Evolutionary conservation across 164 flowering plant species (phyloP), one percentile per base, ranked within the genome.

Genomic region (Magnolia officinalis): DNA sequence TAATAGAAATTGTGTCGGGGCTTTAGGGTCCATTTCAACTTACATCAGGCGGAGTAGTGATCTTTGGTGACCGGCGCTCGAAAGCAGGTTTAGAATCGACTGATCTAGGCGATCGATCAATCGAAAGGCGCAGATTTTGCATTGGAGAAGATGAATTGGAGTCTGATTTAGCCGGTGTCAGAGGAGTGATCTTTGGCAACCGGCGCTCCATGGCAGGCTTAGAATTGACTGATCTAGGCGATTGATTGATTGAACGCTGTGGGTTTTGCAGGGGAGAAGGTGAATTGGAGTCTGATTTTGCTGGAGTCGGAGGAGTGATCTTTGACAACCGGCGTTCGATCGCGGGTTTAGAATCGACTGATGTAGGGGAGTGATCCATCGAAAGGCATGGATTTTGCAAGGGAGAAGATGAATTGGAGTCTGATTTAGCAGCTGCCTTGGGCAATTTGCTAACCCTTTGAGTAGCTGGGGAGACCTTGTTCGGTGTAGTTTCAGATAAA

Each of bases 91-190:
- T 91, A 0, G 92, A 88, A 24, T 81, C 84, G 50, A 86, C 85
- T 18, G 94, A 76, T 67, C 85, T 78, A 1, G 97, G 94, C 2
- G 98, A 92, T 4, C 89, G 83, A 67, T 91, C 97, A 72, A 85
- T 67, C 0, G 95, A 90, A 81, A 81, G 84, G 9, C 97, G 87
- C 0, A 89, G 63, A 69, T 75, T 88, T 45, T 78, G 91, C 74
- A 83, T 66, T 8, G 96, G 88, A 72, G 96, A 87, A 50, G 87
- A 84, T 37, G 96, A 84, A 80, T 84, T 88, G 61, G 61, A 10
- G 61, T 55, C 61, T 55, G 61, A 55, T 16, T 55, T 55, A 2
- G 61, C 61, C 71, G 86, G 61, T 16, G 16, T 55, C 16, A 55
- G 61, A 10, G 61, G 13, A 16, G 16, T 55, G 61, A 55, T 55